These are phyloP conservation scores for Backusella tuberculispora DNA, from an alignment of 192 early-diverging fungal species.

Conservation along the genomic window DNA sequence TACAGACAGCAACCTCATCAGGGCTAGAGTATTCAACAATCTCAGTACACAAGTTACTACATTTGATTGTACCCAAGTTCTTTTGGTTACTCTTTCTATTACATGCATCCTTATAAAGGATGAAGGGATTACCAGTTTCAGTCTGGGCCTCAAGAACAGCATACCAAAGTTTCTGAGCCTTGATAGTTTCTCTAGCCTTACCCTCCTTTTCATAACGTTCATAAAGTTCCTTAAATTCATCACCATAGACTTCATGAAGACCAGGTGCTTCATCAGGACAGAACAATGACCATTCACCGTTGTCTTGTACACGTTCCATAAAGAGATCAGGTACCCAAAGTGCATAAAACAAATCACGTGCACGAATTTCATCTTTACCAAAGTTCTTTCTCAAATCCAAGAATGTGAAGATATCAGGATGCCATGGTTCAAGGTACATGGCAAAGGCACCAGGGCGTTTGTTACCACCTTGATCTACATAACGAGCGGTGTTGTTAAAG, in stretches of 20 bases:
- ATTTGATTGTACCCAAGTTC: constrained; percentile 99
- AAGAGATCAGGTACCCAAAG: constrained; percentile 98
- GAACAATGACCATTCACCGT: constrained; percentile 94
- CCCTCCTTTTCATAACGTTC: constrained; percentile 83
- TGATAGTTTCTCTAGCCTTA: constrained; percentile 85
- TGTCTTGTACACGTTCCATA: constrained; percentile 94
- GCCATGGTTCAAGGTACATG: constrained; percentile 99
- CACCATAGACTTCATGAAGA: constrained; percentile 91
- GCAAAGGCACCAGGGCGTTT: constrained; percentile 98
- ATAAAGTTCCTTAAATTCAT: constrained; percentile 88
- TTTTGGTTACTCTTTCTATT: constrained; percentile 99
- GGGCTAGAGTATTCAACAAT: constrained; percentile 96
- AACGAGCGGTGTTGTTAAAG: constrained; percentile 97
- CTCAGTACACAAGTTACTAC: constrained; percentile 97
- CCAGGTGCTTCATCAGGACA: constrained; percentile 94
- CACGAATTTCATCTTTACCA: constrained; percentile 96
- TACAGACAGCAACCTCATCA: constrained; percentile 98
- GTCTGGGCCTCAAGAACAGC: constrained; percentile 95
- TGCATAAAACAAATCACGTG: constrained; percentile 96
- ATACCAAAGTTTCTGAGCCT: constrained; percentile 98
- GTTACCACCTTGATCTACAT: constrained; percentile 99
- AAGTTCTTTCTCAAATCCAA: constrained; percentile 97
- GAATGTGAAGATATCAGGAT: constrained; percentile 96
- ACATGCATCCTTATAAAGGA: constrained; percentile 99
- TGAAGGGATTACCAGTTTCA: constrained; percentile 97